Conservation (phyloP, 345 rosid species). For the Pelargonium nanum region DNA sequence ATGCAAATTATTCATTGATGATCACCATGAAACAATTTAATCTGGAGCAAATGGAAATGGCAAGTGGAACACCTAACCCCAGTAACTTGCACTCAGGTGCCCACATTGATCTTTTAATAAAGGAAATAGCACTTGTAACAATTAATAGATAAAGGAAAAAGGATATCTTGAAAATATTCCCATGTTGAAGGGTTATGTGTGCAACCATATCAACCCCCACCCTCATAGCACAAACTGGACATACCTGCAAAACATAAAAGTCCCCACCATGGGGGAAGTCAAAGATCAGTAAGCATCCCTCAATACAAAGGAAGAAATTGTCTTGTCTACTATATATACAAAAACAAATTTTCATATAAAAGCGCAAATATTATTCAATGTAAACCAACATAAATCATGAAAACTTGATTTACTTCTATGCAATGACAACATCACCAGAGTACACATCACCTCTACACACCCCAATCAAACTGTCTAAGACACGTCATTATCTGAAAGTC, state of each 20-base stretch:
- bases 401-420: neutral
- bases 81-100: neutral
- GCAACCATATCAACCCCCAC: conserved; percentile 96
- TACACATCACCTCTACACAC: neutral
- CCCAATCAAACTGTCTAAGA: neutral
- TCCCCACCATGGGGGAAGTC: conserved; percentile 3
- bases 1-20: too few species aligned
- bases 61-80: neutral
- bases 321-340: too few species aligned
- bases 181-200: conserved; percentile 85
- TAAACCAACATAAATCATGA: too few species aligned
- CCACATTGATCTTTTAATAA: neutral
- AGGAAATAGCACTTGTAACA: neutral
- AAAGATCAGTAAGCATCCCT: neutral
- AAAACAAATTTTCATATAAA: too few species aligned
- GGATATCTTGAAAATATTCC: conserved; percentile 92
- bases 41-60: neutral
- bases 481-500: neutral
- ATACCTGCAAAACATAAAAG: conserved; percentile 57
- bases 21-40: too few species aligned
- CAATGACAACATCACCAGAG: neutral
- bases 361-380: too few species aligned
- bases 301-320: too few species aligned
- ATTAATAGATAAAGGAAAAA: conserved; percentile 11
- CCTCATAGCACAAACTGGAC: conserved; percentile 85